Conservation (phyloP, 306 rosid genomes). For the Spatholobus suberectus region DNA sequence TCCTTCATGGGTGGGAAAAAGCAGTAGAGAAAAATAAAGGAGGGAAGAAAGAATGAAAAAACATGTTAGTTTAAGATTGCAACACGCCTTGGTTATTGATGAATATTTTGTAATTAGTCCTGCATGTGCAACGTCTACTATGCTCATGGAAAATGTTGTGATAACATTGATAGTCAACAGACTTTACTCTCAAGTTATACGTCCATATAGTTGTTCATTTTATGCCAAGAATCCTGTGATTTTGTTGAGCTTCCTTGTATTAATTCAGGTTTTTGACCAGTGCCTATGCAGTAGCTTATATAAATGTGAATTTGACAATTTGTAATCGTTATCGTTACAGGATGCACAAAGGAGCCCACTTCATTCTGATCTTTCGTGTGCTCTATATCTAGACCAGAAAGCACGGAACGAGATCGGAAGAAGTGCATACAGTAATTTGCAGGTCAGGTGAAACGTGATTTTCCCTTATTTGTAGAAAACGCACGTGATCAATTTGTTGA, state of each 20-base stretch:
- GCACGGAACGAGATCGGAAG: neutral
- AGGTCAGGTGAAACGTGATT: neutral
- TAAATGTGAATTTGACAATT: slow-evolving; percentile 30
- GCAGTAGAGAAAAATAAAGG: neutral
- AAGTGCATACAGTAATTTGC: slow-evolving; percentile 16
- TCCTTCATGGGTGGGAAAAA: slow-evolving; percentile 22
- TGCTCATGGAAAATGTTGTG: neutral
- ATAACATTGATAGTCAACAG: neutral
- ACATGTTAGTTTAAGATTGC: neutral
- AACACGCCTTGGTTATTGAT: slow-evolving; percentile 10
- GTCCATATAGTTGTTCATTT: neutral
- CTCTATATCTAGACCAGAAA: neutral
- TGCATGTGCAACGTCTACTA: neutral
- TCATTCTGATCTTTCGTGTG: slow-evolving; percentile 14
- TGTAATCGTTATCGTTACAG: slow-evolving; percentile 24
- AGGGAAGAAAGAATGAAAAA: neutral
- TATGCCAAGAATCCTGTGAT: slow-evolving; percentile 9
- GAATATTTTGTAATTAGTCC: slow-evolving; percentile 16
- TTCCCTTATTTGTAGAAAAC: slow-evolving; percentile 9
- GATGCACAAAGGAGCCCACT: slow-evolving; percentile 23
- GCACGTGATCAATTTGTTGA: slow-evolving; percentile 4
- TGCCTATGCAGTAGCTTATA: slow-evolving; percentile 32
- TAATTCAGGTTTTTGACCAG: neutral
- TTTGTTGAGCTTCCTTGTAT: slow-evolving; percentile 32
- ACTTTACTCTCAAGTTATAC: neutral